A percentile compares a stretch with the other conserved stretches of the same genome.
These are phyloP conservation scores for Chondrus crispus DNA, from an alignment of 23 red algal species.

Conservation along the genomic window DNA sequence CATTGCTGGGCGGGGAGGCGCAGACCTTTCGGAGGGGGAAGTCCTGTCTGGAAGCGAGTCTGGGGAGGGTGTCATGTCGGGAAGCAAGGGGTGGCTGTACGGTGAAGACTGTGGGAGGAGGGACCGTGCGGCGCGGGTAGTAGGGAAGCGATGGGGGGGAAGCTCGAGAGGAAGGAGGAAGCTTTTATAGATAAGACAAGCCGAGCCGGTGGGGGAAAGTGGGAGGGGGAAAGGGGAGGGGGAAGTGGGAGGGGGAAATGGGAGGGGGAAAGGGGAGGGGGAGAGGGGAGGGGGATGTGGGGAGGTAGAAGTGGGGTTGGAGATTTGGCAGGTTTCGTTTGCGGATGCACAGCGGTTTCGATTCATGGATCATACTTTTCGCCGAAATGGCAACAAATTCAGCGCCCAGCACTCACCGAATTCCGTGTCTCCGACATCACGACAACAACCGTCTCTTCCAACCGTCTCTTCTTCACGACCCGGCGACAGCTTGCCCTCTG, in stretches of 20 bases:
- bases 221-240: background rate
- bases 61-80: background rate
- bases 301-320: no score
- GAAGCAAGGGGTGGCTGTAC: background rate
- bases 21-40: background rate
- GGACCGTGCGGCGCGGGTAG: background rate
- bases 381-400: no score
- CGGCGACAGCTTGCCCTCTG: no score
- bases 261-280: no score
- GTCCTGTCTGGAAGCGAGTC: background rate
- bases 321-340: background rate
- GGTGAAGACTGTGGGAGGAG: background rate
- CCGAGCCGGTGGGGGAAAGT: background rate
- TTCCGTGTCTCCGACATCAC: no score
- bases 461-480: no score
- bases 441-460: no score
- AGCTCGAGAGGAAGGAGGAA: no score
- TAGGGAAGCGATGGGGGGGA: background rate
- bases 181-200: background rate
- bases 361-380: no score
- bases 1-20: background rate
- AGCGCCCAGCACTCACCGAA: no score
- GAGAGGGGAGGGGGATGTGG: no score
- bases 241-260: background rate
- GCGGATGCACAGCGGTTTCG: background rate